A percentile compares a stretch with the other conserved stretches of the same genome.
Conservation (phyloP, 1,284 basidiomycete species). For the Stereum hirsutum region DNA sequence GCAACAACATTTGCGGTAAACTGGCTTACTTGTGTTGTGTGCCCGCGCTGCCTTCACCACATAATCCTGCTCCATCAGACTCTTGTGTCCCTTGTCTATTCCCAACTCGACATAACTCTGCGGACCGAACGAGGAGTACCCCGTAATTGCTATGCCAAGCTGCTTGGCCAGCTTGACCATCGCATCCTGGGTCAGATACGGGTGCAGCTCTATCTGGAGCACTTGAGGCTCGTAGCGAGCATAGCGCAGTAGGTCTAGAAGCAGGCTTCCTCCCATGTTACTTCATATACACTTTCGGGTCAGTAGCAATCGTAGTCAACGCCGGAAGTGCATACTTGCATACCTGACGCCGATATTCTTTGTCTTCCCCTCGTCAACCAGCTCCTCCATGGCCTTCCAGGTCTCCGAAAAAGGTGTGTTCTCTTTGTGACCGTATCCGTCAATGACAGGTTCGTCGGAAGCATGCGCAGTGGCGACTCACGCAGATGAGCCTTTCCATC, state of each 20-base stretch:
- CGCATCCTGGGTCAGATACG: slow-evolving; percentile 63
- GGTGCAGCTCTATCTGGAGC: slow-evolving; percentile 73
- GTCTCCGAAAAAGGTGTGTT: slow-evolving; percentile 69
- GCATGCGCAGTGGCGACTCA: slow-evolving; percentile 21
- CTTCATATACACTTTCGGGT: slow-evolving; percentile 22
- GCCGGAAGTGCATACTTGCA: not conserved
- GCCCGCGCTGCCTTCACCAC: slow-evolving; percentile 39
- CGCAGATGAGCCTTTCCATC: slow-evolving; percentile 53
- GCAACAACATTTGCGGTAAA: not conserved
- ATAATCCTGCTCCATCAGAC: slow-evolving; percentile 43
- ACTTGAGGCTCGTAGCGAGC: slow-evolving; percentile 64
- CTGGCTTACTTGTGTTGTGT: slow-evolving; percentile 47
- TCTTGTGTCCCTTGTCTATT: slow-evolving; percentile 30
- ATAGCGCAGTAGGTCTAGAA: slow-evolving; percentile 62
- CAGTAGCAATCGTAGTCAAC: not conserved
- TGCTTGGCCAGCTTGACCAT: slow-evolving; percentile 51
- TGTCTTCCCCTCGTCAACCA: slow-evolving; percentile 58
- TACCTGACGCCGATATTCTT: slow-evolving; percentile 72
- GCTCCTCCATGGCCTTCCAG: slow-evolving; percentile 66
- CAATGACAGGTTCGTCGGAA: not conserved
- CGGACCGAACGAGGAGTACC: slow-evolving; percentile 73
- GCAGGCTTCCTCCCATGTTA: slow-evolving; percentile 54
- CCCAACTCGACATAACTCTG: slow-evolving; percentile 62
- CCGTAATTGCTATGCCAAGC: slow-evolving; percentile 63
- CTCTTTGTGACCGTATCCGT: slow-evolving; percentile 26